Base-by-base conservation (phyloP, 2,329 filamentous ascomycete genomes). In the Penicillium sp. region DNA sequence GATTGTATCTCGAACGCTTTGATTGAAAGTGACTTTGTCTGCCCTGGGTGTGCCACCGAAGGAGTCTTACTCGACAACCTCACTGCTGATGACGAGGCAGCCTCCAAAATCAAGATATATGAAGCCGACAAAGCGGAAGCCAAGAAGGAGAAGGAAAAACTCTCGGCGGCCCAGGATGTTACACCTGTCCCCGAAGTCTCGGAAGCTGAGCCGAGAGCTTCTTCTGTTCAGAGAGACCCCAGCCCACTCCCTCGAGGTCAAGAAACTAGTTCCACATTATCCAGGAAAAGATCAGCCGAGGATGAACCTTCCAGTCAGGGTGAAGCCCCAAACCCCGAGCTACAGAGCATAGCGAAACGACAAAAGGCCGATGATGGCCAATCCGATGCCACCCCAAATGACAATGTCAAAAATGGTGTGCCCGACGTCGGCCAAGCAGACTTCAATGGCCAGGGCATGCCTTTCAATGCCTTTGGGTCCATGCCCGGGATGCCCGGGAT, bases 1-100 rank as follows among this genome's bases (percentile, higher is more conserved):
- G 90, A 96, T 72, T 99, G 93, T 86, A 96, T 99, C 75, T 95
- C 93, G 71, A 95, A 95, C 82, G 89, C 91, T 74, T 85, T 99
- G 74, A 92, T 96, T 75, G 91, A 97, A 78, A 93, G 87, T 81
- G 93, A 99, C 80, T 90, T 99, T 75, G 80, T 91, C 72, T 99
- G 93, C 73, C 93, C 93, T 57, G 86, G 85, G 61, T 99, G 93
- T 78, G 83, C 88, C 73, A 87, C 86, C 56, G 90, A 95, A 69
- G 89, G 89, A 65, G 89, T 96, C 58, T 79, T 96, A 64, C 88
- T 97, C 74, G 92, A 96, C 79, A 87, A 95, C 72, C 81, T 99
- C 61, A 82, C 85, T 67, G 75, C 84, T 56, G 90, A 97, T 72
- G 86, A 89, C 58, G 89, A 93, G 60, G 81, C 84, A 54, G 81